Evolutionary conservation across 805 yeast genomes (phyloP).

Genomic region (Lachancea fermentati): DNA sequence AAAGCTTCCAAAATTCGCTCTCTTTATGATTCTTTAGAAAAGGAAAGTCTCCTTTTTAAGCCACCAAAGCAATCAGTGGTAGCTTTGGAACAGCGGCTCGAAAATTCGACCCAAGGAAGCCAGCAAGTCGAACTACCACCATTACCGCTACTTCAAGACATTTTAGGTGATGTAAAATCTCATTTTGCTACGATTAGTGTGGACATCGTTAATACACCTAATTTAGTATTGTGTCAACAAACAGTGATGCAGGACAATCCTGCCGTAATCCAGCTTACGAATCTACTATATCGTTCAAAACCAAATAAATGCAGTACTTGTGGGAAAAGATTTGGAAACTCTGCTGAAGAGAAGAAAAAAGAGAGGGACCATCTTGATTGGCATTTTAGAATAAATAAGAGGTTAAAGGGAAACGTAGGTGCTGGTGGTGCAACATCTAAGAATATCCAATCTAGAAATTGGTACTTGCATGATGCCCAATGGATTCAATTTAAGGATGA

Average conservation of each 20-base stretch:
- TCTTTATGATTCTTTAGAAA: constrained; percentile 4
- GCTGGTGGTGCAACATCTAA: constrained; percentile 21
- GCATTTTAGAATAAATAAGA: constrained; percentile 87
- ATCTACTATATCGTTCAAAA: constrained; percentile 34
- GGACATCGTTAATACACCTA: constrained; percentile 26
- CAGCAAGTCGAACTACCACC: constrained; percentile 20
- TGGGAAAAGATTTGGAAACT: constrained; percentile 74
- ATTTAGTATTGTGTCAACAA: constrained; percentile 31
- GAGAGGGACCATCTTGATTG: constrained; percentile 80
- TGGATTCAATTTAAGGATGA: constrained; percentile 74
- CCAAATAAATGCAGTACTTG: constrained; percentile 85
- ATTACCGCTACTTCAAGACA: constrained; percentile 18
- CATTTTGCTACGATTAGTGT: constrained; percentile 27
- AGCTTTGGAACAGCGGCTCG: constrained; percentile 20
- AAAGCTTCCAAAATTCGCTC: constrained; percentile 3
- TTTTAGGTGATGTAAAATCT: constrained; percentile 28
- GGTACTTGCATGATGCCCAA: constrained; percentile 69
- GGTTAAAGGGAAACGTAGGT: constrained; percentile 42
- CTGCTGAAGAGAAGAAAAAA: constrained; percentile 46
- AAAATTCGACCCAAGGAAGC: constrained; percentile 11
- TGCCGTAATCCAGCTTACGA: constrained; percentile 25
- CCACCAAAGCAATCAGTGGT: constrained; percentile 29
- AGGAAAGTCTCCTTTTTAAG: constrained; percentile 20
- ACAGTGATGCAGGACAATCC: constrained; percentile 26
- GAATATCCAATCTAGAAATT: constrained; percentile 65